Evolutionary conservation across 2,329 filamentous ascomycete species (phyloP), one percentile per base, ranked within the genome.

Genomic region (Rhinocladiella mackenziei): DNA sequence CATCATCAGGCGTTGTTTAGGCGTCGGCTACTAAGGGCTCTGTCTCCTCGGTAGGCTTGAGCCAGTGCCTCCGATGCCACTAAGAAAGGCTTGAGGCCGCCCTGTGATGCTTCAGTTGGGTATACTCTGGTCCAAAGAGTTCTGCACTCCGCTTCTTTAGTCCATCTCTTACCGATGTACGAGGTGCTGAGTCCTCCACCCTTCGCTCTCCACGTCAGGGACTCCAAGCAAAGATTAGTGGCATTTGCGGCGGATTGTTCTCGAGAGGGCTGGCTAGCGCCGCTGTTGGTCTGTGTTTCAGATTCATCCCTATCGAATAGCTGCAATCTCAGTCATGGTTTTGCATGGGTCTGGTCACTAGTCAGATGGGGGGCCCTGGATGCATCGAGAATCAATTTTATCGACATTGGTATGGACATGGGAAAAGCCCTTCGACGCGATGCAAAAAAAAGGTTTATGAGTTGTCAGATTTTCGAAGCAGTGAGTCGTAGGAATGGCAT

Each of bases 51-150:
- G 23, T 41, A 41, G 43, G 43, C 43, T 31, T 15, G 34, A n/a
- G n/a, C n/a, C n/a, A 26, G n/a, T n/a, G n/a, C n/a, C n/a, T n/a
- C n/a, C n/a, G n/a, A n/a, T n/a, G n/a, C n/a, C n/a, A n/a, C 48
- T 43, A 46, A 44, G 31, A 14, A 44, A 39, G 35, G 48, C 48
- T 50, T 46, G 34, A 32, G 29, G 26, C 15, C 34, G 39, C 33
- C 40, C 20, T 35, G 30, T 36, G 13, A 11, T 14, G 28, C 32
- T 20, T 39, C 20, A 29, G 20, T 47, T 34, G 22, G 34, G 17
- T 13, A 15, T 25, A n/a, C 18, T 9, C 7, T 39, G 17, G 6
- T 8, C 25, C 26, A 25, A 37, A 19, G 26, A 15, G 14, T 28
- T 29, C 13, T 39, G 26, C 35, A 39, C 35, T 39, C 25, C 28